These are phyloP conservation scores for Planoprotostelium fungivorum DNA, from an alignment of 78 protist species.

Conservation along the genomic window DNA sequence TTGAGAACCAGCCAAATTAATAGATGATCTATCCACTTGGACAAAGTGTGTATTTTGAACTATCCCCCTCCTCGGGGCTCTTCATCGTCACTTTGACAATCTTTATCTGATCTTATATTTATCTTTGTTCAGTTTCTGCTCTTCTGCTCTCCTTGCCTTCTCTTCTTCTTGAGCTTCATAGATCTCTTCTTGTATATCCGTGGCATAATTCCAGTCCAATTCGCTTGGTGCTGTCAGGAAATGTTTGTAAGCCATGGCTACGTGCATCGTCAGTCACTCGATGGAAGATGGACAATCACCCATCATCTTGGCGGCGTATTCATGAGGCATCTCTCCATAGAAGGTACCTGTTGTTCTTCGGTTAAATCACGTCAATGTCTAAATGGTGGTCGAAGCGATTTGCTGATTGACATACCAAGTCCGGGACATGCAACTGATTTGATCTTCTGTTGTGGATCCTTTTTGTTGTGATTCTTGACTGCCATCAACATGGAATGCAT, in stretches of 20 bases:
- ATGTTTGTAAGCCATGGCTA: neutral
- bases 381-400: too few species aligned
- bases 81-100: too few species aligned
- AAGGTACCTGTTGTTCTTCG: neutral
- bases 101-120: too few species aligned
- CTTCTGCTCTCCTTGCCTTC: neutral
- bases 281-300: neutral
- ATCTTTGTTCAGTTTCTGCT: neutral
- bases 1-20: too few species aligned
- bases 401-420: neutral
- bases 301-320: neutral
- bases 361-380: too few species aligned
- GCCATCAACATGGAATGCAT: neutral
- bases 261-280: neutral
- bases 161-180: neutral
- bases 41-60: too few species aligned
- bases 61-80: too few species aligned
- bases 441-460: neutral
- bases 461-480: neutral
- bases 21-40: too few species aligned
- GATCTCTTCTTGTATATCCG: neutral
- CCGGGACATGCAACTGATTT: neutral
- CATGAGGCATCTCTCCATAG: neutral
- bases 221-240: neutral
- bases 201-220: neutral